These are phyloP conservation scores for Fusarium globosum DNA, from an alignment of 2,329 filamentous ascomycete genomes.

Conservation along the genomic window DNA sequence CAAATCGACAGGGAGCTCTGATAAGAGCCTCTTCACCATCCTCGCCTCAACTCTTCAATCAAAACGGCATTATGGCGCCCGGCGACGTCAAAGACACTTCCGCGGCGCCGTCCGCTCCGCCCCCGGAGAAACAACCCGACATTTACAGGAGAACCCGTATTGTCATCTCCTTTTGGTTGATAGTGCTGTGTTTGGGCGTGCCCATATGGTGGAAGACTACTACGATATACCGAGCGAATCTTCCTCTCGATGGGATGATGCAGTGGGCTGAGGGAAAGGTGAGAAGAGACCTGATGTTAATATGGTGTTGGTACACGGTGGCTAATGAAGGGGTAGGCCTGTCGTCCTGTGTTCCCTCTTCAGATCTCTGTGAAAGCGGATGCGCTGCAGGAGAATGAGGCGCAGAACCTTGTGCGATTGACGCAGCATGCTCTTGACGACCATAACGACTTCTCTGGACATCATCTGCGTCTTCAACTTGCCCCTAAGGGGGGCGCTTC, in stretches of 20 bases:
- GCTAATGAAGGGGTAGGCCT: slow-evolving; percentile 69
- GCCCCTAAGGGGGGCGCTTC: slow-evolving; percentile 44
- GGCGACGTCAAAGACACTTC: slow-evolving; percentile 34
- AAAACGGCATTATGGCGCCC: slow-evolving; percentile 40
- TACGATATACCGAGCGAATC: slow-evolving; percentile 84
- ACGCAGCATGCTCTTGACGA: slow-evolving; percentile 89
- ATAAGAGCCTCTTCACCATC: slow-evolving; percentile 24
- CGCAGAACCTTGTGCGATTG: slow-evolving; percentile 78
- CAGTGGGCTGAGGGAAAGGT: slow-evolving; percentile 93
- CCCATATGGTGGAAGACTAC: slow-evolving; percentile 98
- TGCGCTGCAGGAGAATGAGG: slow-evolving; percentile 72
- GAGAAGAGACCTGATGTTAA: not conserved
- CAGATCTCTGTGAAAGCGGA: slow-evolving; percentile 81
- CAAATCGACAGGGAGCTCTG: slow-evolving; percentile 17
- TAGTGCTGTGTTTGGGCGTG: slow-evolving; percentile 84
- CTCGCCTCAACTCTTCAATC: slow-evolving; percentile 11
- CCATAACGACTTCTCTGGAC: slow-evolving; percentile 85
- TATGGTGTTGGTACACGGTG: fast-evolving
- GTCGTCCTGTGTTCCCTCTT: slow-evolving; percentile 87
- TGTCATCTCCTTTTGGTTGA: slow-evolving; percentile 89
- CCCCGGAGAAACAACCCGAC: slow-evolving; percentile 79
- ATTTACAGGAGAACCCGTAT: slow-evolving; percentile 77
- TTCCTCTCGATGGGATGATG: slow-evolving; percentile 88
- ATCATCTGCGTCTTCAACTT: slow-evolving; percentile 73
- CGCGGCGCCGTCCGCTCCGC: slow-evolving; percentile 58